Base-by-base conservation (phyloP, 306 rosid species). In the Lathyrus oleraceus region DNA sequence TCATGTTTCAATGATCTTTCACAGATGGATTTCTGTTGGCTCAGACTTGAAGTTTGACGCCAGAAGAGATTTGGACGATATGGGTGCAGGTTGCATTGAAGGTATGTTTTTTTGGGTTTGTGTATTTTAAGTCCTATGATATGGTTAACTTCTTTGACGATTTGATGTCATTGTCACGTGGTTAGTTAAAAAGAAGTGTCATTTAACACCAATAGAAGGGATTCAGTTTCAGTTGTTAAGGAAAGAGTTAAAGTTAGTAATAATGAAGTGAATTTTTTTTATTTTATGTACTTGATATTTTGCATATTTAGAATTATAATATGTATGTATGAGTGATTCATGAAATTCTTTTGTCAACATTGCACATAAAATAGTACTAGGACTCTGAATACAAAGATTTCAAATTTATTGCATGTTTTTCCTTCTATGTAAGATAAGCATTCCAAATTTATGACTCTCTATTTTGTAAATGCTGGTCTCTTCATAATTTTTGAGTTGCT, bases 1-100 rank as follows among this genome's bases (percentile, higher is more conserved):
- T 70, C 62, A 61, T 56, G 66, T 72, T 68, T 75, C 61, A 14
- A 52, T 71, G 76, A 75, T 85, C 81, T 84, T 53, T 70, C 73
- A 43, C 86, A 93, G 98, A 90, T 93, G 98, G 98, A 83, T 93
- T 82, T 93, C 98, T 78, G 92, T 93, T 87, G 98, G 97, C 85
- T 93, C 98, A 78, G 98, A 93, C 88, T 84, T 93, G 85, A 93
- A 90, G 87, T 93, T 87, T 75, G 98, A 93, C 84, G 96, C 98
- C 14, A 79, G 90, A 69, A 90, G 98, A 87, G 98, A 93, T 86
- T 84, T 93, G 70, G 94, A 87, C 73, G 98, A 93, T 73, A 89
- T 84, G 62, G 94, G 90, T 76, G 98, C 98, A 69, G 53, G 82
- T 38, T 67, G 79, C 65, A 57, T 88, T 79, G 79, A 81, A 76